Evolutionary conservation across 768 basidiomycete species (phyloP).

Genomic region (Lactifluus piperatus): DNA sequence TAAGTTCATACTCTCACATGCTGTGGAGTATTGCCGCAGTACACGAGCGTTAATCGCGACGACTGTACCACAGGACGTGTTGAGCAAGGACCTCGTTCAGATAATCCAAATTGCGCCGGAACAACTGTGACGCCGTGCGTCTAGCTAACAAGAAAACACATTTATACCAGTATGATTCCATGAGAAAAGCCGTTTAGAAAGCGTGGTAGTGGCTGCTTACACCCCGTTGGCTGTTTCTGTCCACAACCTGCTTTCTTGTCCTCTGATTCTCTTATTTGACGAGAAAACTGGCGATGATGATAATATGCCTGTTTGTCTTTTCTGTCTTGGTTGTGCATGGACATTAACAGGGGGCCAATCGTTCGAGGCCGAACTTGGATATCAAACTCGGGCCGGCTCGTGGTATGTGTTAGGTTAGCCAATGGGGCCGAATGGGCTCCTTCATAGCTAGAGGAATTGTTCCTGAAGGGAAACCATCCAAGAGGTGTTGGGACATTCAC

Average conservation of each 20-base stretch:
- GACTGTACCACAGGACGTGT: too few species aligned
- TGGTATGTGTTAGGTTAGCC: not conserved
- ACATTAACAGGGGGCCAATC: not conserved
- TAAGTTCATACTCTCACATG: too few species aligned
- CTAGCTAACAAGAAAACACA: constrained; percentile 4
- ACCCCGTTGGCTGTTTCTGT: not conserved
- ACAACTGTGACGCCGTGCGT: not conserved
- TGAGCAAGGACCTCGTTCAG: too few species aligned
- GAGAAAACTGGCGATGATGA: not conserved
- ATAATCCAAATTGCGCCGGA: not conserved
- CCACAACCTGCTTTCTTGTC: not conserved
- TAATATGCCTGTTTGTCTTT: not conserved
- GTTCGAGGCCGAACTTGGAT: not conserved
- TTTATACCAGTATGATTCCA: not conserved
- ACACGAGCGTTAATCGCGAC: too few species aligned
- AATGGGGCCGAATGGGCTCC: not conserved
- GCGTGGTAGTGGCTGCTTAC: not conserved
- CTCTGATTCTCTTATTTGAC: not conserved
- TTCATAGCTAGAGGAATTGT: not conserved
- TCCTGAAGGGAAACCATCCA: not conserved
- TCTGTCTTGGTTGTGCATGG: not conserved
- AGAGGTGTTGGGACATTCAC: not conserved
- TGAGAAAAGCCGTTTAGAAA: not conserved
- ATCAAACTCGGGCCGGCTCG: constrained; percentile 1
- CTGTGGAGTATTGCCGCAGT: too few species aligned